phyloP scores from a whole-genome alignment of 2,329 filamentous ascomycete genomes.

The Penicillium sp. region DNA sequence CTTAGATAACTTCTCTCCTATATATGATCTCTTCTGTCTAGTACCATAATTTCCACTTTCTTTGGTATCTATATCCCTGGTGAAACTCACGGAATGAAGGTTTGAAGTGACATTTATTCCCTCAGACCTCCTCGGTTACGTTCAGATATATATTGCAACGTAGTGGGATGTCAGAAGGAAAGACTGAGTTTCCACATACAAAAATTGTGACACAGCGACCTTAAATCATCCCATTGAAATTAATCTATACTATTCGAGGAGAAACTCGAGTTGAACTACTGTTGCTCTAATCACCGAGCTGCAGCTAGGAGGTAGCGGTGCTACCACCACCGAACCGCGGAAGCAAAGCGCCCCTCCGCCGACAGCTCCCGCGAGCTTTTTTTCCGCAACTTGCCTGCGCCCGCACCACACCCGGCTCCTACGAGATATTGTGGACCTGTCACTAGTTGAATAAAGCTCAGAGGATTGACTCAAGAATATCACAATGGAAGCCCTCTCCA shows the following conservation, averaged over 20 bases:
- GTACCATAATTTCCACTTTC: too few relatives aligned
- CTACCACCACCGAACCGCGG: background rate
- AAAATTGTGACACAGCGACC: background rate
- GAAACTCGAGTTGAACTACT: background rate
- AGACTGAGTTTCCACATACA: too few relatives aligned
- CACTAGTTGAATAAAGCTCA: background rate
- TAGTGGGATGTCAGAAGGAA: too few relatives aligned
- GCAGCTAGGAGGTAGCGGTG: background rate
- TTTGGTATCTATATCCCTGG: too few relatives aligned
- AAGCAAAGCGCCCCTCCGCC: conserved; percentile 12
- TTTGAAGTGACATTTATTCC: too few relatives aligned
- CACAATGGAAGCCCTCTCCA: conserved; percentile 49
- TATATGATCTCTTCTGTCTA: background rate
- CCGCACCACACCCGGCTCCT: background rate
- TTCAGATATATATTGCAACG: too few relatives aligned
- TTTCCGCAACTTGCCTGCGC: background rate
- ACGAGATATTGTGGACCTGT: background rate
- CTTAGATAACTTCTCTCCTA: too few relatives aligned
- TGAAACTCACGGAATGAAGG: too few relatives aligned
- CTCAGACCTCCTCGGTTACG: too few relatives aligned
- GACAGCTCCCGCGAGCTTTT: conserved; percentile 18
- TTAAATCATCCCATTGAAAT: too few relatives aligned
- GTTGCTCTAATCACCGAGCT: background rate
- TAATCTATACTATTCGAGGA: too few relatives aligned
- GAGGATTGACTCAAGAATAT: background rate